Evolutionary conservation across 148 eudicot genomes (phyloP), one percentile per base, ranked within the genome.

Genomic region (Arbutus unedo): DNA sequence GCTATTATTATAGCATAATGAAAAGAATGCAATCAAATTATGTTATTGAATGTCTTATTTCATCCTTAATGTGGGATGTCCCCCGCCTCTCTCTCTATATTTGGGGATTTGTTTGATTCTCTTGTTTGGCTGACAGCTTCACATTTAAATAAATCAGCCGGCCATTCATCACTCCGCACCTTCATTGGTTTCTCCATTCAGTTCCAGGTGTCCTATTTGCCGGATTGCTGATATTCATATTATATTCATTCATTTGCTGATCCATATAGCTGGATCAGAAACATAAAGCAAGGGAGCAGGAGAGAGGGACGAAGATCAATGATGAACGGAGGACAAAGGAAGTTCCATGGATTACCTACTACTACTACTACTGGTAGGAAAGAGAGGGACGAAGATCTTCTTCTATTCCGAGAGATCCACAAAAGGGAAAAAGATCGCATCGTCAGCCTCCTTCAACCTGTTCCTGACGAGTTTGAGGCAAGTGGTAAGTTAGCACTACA

Each of bases 391-490:
- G 89, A 87, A 64, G 89, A 84, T 75, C 87, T 87, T 79, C 68
- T 85, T 21, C 44, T 87, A 56, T 87, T 87, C 76, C 73, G 64
- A 59, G 85, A 87, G 75, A 67, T 87, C 77, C 87, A 87, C 31
- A 87, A 81, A 66, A 81, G 76, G 25, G 88, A 84, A 70, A 87
- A 82, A 53, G 81, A 87, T 59, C 55, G 71, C 21, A 8, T 74
- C 49, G 79, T 77, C 14, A 87, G 83, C 78, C 87, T 87, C 54
- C 87, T 87, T 79, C 89, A 84, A 57, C 89, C 89, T 48, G 87
- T 82, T 75, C 79, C 89, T 15, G 87, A 87, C 18, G 89, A 87
- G 18, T 87, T 84, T 79, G 89, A 87, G 19, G 83, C 87, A 75
- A 87, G 79, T 79, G 89, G 89, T 87, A 51, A 43, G 59, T 8